Base-by-base conservation (phyloP, 106 monocot species). In the Allium cepa region DNA sequence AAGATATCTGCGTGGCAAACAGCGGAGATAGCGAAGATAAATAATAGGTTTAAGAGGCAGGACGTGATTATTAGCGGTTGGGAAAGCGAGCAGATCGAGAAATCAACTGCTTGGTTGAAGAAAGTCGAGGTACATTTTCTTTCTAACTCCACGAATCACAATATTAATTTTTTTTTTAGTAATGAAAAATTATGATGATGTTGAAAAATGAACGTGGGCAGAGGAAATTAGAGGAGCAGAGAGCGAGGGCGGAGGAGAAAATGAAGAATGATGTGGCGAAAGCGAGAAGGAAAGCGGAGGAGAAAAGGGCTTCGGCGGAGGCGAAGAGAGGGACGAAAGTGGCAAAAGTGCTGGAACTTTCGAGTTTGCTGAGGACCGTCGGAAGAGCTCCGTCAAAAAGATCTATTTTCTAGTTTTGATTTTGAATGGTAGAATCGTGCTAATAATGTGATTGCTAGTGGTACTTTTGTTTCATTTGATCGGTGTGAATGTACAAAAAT, bases 1-100 rank as follows among this genome's bases (percentile, higher is more conserved):
- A 90, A 90, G 89, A 81, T 94, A 13, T 57, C 69, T 12, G 87
- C 90, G 1, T 87, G 90, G 94, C 94, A 90, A 76, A 85, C 80
- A 1, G 90, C 83, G 15, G 84, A 94, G 82, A 68, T 84, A 17
- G 84, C 94, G 26, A 94, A 94, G 84, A 70, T 90, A 64, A 90
- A 94, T 72, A 94, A 86, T 78, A 66, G 87, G 53, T 84, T 87
- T 74, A 94, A 94, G 76, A 60, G 94, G 26, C 79, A 90, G 71
- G 94, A 94, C 11, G 86, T 84, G 47, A 69, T 78, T 73, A 90
- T 94, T 69, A 94, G 84, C 16, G 94, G 94, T 1, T 87, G 86
- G 84, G 90, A 94, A 64, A 79, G 78, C 69, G 87, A 79, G 46
- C 73, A 84, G 65, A 79, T 87, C 36, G 94, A 94, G 76, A 90